A percentile compares a stretch with the other conserved stretches of the same genome.
Conservation (phyloP, 768 basidiomycete species). For the Strobilomyces confusus region DNA sequence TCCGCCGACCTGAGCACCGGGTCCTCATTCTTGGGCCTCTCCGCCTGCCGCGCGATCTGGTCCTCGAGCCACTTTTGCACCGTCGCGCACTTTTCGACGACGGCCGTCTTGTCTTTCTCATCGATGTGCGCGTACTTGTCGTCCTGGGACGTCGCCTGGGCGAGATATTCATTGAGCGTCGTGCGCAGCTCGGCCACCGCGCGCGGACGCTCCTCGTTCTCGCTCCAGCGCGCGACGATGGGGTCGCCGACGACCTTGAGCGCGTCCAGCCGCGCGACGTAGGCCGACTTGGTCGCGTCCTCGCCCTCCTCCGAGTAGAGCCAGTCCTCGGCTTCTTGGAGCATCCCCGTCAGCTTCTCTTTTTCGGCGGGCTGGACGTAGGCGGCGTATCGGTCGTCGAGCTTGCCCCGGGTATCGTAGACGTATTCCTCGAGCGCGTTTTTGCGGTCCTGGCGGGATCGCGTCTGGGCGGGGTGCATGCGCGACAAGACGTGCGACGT, state of each 20-base stretch:
- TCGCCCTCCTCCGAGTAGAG: slow-evolving; percentile 95
- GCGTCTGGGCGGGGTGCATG: slow-evolving; percentile 3
- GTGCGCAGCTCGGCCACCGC: slow-evolving; percentile 78
- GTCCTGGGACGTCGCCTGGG: slow-evolving; percentile 76
- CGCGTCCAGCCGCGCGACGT: slow-evolving; percentile 75
- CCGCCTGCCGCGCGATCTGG: slow-evolving; percentile 79
- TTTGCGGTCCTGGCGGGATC: slow-evolving; percentile 75
- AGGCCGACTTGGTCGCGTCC: slow-evolving; percentile 94
- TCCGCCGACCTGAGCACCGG: slow-evolving; percentile 79
- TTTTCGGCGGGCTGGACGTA: slow-evolving; percentile 79
- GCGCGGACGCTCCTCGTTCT: slow-evolving; percentile 74
- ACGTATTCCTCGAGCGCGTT: slow-evolving; percentile 99
- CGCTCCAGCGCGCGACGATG: slow-evolving; percentile 77
- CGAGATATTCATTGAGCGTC: slow-evolving; percentile 80
- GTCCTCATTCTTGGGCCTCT: slow-evolving; percentile 85
- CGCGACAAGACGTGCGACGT: slow-evolving; percentile 19
- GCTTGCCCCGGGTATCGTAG: slow-evolving; percentile 90
- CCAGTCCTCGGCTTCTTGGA: slow-evolving; percentile 90
- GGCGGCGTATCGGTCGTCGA: slow-evolving; percentile 80
- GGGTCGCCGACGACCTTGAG: slow-evolving; percentile 88
- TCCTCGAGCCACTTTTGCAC: slow-evolving; percentile 96
- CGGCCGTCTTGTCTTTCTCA: slow-evolving; percentile 78
- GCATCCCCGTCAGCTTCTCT: slow-evolving; percentile 61
- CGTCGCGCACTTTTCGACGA: slow-evolving; percentile 88
- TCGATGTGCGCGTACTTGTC: slow-evolving; percentile 90